Base-by-base conservation (phyloP, 495 filamentous ascomycete genomes). In the Tuber calosporum region DNA sequence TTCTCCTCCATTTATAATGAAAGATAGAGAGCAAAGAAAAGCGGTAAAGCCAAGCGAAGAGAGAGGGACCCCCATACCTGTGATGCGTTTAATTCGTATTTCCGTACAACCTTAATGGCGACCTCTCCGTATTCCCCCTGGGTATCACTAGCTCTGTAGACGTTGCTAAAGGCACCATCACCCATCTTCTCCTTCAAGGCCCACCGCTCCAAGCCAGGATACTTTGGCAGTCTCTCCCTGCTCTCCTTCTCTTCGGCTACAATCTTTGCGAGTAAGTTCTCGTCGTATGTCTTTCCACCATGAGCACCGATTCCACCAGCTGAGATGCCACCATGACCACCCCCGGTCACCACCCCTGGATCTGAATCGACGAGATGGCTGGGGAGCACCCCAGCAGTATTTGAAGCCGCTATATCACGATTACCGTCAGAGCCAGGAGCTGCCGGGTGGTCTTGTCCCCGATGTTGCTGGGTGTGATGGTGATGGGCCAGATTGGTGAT, bases 111-210 rank as follows among this genome's bases (percentile, higher is more conserved):
- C 82, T 99, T 99, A 87, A 99, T 98, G 66, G 95, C 95, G 22
- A 95, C 93, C 79, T 99, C 91, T 62, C 88, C 89, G 58, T 86
- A 86, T 70, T 90, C 84, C 34, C 90, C 89, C 30, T 85, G 79
- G 30, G 67, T 77, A 82, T 99, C 96, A 73, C 85, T 86, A 26
- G 96, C 95, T 4, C 92, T 89, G 82, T 97, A 99, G 72, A 99
- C 95, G 75, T 99, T 99, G 86, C 94, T 97, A 86, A 99, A 99
- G 66, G 95, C 95, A 69, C 95, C 95, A 79, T 99, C 95, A 70
- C 95, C 95, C 95, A 99, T 99, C 86, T 99, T 99, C 83, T 98
- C 94, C 53, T 96, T 8, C 62, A 99, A 83, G 71, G 90, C 88
- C 90, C 91, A 99, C 77, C 95, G 86, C 73, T 98, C 96, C 36